Percentiles rank a stretch among this genome's conserved stretches.
Evolutionary conservation across 345 rosid genomes (phyloP).

Genomic region (Syzygium aqueum): DNA sequence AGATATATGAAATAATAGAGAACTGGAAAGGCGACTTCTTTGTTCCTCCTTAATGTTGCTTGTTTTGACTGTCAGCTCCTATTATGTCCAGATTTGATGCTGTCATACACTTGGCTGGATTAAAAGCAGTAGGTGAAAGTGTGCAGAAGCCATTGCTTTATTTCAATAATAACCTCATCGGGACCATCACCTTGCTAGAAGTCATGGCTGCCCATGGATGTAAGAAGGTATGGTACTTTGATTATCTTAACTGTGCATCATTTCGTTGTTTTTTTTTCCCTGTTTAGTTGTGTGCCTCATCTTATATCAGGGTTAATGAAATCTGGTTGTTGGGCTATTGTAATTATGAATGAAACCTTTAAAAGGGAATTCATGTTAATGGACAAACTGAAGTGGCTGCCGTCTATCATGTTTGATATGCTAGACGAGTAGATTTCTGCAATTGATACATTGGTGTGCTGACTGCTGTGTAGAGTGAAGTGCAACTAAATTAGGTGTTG

Average conservation of each 20-base stretch:
- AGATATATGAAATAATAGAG: not conserved
- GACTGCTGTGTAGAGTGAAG: not conserved
- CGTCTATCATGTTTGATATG: not conserved
- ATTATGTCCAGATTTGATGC: conserved; percentile 66
- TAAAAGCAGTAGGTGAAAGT: conserved; percentile 98
- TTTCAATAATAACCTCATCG: conserved; percentile 77
- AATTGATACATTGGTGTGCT: not conserved
- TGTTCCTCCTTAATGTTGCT: not conserved
- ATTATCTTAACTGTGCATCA: not conserved
- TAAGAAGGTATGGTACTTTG: conserved; percentile 51
- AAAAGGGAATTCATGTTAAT: not conserved
- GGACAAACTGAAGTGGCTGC: not conserved
- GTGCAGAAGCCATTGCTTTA: conserved; percentile 77
- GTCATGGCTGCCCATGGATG: conserved; percentile 84
- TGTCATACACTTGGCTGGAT: conserved; percentile 97
- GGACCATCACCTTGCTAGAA: conserved; percentile 77
- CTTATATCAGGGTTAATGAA: not conserved
- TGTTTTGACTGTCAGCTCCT: not conserved
- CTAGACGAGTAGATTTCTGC: not conserved
- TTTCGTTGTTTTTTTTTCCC: not conserved
- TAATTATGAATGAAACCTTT: not conserved
- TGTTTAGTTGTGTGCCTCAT: not conserved
- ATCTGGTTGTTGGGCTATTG: not conserved
- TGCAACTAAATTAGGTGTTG: not conserved
- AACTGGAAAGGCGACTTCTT: not conserved